These are phyloP conservation scores for Penicillium sp. DNA, from an alignment of 2,329 filamentous ascomycete species.

Conservation along the genomic window DNA sequence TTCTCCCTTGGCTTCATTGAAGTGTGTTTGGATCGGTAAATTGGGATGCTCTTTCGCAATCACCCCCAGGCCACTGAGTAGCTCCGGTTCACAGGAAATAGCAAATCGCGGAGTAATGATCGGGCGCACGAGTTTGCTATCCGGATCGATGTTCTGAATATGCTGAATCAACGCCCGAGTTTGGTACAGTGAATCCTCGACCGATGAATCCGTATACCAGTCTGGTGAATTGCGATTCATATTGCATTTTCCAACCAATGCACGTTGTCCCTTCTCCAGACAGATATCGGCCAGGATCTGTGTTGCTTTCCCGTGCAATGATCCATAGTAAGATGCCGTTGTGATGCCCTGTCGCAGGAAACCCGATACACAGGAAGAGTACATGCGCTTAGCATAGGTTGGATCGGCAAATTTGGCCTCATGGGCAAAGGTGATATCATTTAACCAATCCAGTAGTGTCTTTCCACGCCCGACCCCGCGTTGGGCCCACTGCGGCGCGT, in stretches of 20 bases:
- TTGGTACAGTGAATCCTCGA: conserved; percentile 50
- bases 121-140: conserved; percentile 45
- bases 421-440: conserved; percentile 63
- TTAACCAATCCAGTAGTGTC: conserved; percentile 59
- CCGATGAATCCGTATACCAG: conserved; percentile 52
- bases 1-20: conserved; percentile 64
- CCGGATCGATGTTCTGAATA: conserved; percentile 49
- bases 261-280: conserved; percentile 33
- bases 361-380: conserved; percentile 54
- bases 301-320: conserved; percentile 31
- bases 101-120: conserved; percentile 62
- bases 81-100: conserved; percentile 57
- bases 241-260: conserved; percentile 38
- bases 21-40: conserved; percentile 65
- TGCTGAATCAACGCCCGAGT: conserved; percentile 54
- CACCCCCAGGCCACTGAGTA: conserved; percentile 57
- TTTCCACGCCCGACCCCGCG: conserved; percentile 45
- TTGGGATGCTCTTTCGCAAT: conserved; percentile 51
- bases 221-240: conserved; percentile 48
- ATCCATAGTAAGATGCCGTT: conserved; percentile 39
- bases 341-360: conserved; percentile 56
- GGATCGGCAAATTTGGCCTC: conserved; percentile 61
- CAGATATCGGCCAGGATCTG: conserved; percentile 36
- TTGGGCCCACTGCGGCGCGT: conserved; percentile 59
- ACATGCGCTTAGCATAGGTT: conserved; percentile 54